These are phyloP conservation scores for Lasiodiplodia theobromae DNA, from an alignment of 2,329 filamentous ascomycete species.

Conservation along the genomic window DNA sequence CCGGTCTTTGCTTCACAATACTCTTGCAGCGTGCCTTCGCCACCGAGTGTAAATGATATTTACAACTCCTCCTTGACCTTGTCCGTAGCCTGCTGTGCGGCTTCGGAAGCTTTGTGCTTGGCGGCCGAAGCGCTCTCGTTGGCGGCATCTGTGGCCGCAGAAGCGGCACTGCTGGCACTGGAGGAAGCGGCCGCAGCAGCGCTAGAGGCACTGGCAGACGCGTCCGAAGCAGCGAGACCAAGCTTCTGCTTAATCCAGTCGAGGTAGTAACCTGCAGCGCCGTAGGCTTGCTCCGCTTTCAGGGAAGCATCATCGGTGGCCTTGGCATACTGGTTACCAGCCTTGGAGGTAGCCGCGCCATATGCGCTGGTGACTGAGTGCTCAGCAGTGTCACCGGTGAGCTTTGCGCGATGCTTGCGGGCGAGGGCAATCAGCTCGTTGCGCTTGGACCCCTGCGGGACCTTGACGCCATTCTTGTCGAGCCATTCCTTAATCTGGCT, in stretches of 20 bases:
- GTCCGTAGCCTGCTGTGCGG: constrained; percentile 43
- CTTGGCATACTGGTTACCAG: constrained; percentile 77
- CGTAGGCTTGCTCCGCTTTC: constrained; percentile 71
- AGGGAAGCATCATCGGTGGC: constrained; percentile 73
- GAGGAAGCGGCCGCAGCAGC: constrained; percentile 45
- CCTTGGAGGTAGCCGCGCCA: constrained; percentile 59
- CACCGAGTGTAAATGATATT: constrained; percentile 6
- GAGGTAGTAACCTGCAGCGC: constrained; percentile 45
- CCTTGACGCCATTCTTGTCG: constrained; percentile 87
- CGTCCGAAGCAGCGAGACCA: constrained; percentile 51
- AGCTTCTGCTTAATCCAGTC: constrained; percentile 55
- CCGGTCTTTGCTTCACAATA: background rate
- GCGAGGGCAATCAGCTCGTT: constrained; percentile 90
- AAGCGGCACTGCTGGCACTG: constrained; percentile 42
- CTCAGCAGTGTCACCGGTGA: constrained; percentile 70
- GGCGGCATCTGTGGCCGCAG: constrained; percentile 44
- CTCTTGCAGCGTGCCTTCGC: background rate
- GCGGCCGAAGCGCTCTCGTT: constrained; percentile 38
- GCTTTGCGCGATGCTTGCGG: constrained; percentile 80
- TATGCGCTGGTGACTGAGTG: constrained; percentile 48
- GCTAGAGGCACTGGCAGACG: constrained; percentile 41
- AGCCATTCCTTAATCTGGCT: constrained; percentile 89
- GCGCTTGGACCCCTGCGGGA: constrained; percentile 88
- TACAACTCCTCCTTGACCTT: constrained; percentile 56
- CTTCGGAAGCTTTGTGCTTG: constrained; percentile 36